phyloP scores from a whole-genome alignment of 1,284 basidiomycete genomes.

The Ceratobasidium sp. region DNA sequence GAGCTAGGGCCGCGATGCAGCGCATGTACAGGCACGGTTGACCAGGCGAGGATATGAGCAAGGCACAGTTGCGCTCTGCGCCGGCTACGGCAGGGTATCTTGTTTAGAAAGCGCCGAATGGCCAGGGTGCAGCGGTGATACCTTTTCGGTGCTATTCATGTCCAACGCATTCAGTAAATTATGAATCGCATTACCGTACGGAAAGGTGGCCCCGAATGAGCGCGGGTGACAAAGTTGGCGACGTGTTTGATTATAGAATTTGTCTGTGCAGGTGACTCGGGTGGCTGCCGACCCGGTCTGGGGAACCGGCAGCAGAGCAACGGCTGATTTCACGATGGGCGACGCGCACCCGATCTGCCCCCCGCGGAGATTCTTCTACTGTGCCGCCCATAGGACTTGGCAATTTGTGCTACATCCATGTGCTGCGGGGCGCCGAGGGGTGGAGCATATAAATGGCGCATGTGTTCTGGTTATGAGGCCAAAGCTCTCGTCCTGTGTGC shows the following conservation, averaged over 20 bases:
- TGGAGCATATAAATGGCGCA: constrained; percentile 8
- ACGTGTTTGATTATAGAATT: background rate
- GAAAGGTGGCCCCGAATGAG: background rate
- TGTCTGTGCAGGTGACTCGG: background rate
- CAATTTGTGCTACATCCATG: background rate
- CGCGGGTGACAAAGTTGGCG: background rate
- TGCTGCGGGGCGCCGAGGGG: background rate
- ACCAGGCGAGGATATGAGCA: background rate
- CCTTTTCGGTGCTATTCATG: background rate
- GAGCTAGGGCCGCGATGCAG: constrained; percentile 8
- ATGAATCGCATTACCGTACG: background rate
- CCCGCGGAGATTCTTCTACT: background rate
- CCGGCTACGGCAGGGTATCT: background rate
- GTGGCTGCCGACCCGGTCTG: too few relatives aligned
- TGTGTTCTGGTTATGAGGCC: constrained; percentile 3
- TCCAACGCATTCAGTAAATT: background rate
- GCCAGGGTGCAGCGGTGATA: background rate
- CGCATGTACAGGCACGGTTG: constrained; percentile 17
- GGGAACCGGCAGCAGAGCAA: background rate
- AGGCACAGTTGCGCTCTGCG: constrained; percentile 5
- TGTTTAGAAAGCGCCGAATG: background rate
- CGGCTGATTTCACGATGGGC: background rate
- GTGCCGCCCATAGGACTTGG: constrained; percentile 2
- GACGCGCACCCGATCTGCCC: constrained; percentile 19
- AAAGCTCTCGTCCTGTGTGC: background rate